Base-by-base conservation (phyloP, 208 protist genomes). In the Acanthamoeba royreba region DNA sequence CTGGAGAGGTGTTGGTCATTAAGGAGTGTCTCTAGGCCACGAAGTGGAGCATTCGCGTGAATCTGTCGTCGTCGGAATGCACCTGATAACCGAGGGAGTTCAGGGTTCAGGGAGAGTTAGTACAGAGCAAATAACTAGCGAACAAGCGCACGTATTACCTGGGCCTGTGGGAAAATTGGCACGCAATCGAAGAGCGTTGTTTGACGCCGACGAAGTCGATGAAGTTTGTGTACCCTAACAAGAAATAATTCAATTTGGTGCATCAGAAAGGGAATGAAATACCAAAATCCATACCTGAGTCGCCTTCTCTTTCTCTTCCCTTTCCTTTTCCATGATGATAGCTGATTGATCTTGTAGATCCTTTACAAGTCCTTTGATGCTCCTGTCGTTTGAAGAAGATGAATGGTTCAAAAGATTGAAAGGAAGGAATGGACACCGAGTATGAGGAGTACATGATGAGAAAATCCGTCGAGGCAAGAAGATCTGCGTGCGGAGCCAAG, bases 101-200 rank as follows among this genome's bases (percentile, higher is more conserved):
- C 11, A 66, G 55, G 33, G 11, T 28, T 4, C 4, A 5, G 55
- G 5, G 25, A 5, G 55, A 17, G 5, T 5, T 28, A 8, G 55
- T 28, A 28, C 4, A 4, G 55, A 25, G 33, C 11, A 66, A 28
- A 66, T 17, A 66, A n/a, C 4, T 35, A 66, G 55, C 4, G 55
- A 25, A 5, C 11, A 4, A 28, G 55, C 22, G 55, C 5, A 35
- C 55, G 49, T 55, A 15, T 5, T 85, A 85, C 74, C 77, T 45
- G 77, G 77, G 77, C 77, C 77, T n/a, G 77, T 61, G 77, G 77
- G 77, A 28, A 87, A 87, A 28, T 87, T 49, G 77, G n/a, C 40
- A 35, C 61, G 61, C 2, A 35, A 72, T n/a, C 61, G 61, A 5
- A 72, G 28, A 3, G 61, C n/a, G 61, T 35, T 38, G 55, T 28